Base-by-base conservation (phyloP, 78 protist species). In the Dictyostelium intermedium region DNA sequence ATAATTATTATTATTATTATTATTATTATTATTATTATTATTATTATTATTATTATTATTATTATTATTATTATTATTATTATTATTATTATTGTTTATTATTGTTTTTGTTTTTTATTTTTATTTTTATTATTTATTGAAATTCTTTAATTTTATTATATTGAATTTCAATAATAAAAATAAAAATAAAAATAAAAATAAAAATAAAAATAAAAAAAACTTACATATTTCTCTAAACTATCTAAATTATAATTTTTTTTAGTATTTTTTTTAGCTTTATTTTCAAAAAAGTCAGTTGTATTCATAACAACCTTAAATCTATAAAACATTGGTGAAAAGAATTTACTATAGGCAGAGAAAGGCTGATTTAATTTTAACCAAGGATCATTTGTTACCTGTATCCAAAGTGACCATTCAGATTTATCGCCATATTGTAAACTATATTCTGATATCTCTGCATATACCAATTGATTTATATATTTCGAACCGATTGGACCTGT, bases 241-340 rank as follows among this genome's bases (percentile, higher is more conserved):
- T 70, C 35, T 70, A 70, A 32, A 14, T 30, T 32, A 70, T 70
- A 30, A 25, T 27, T 9, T n/a, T 27, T 63, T 27, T 20, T 60
- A 23, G 10, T 2, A 23, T 60, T 63, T 11, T 63, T 63, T 63
- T 63, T 63, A 3, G 8, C 23, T 70, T 70, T 70, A n/a, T n/a
- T 63, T 70, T 70, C 77, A 32, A 70, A 70, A 30, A 70, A 32
- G 1, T 70, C 43, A 0, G 77, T 32, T 1, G 77, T 70, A 32
- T 27, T 32, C 77, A 70, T 70, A 14, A 70, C 43, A 3, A 32
- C 41, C 32, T 70, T 70, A 30, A 70, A 70, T 27, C 77, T 25
- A 70, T 70, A 70, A 70, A 27, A 70, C 77, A 70, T 70, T 70
- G 77, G 77, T 13, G 77, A 70, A 32, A 70, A 70, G 23, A 14